Evolutionary conservation across 805 yeast genomes (phyloP).

Genomic region (Metschnikowia lachancei): DNA sequence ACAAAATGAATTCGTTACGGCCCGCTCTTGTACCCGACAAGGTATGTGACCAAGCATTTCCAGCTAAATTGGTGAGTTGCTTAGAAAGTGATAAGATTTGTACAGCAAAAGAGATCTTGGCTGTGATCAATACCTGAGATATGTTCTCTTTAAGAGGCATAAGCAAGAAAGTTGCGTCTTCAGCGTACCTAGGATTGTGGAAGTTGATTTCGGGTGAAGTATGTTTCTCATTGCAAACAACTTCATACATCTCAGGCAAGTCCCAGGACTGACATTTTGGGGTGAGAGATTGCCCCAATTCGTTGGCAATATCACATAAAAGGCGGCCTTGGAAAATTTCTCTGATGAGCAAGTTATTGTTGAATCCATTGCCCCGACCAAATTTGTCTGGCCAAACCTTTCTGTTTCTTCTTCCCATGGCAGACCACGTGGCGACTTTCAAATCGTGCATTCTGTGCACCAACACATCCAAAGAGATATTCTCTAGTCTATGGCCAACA

Average conservation of each 20-base stretch:
- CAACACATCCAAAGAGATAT: constrained; percentile 72
- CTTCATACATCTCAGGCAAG: constrained; percentile 82
- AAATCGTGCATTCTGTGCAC: constrained; percentile 77
- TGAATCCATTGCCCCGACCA: constrained; percentile 50
- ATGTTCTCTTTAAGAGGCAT: constrained; percentile 71
- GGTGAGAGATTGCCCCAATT: constrained; percentile 90
- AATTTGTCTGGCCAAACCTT: constrained; percentile 75
- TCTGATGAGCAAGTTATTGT: constrained; percentile 54
- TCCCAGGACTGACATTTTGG: constrained; percentile 94
- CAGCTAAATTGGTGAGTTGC: constrained; percentile 89
- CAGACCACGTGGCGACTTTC: constrained; percentile 71
- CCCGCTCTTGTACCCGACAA: constrained; percentile 94
- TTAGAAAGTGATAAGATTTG: constrained; percentile 88
- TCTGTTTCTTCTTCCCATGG: constrained; percentile 78
- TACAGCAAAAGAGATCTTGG: constrained; percentile 73
- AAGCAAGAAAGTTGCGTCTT: constrained; percentile 63
- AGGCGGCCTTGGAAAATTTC: constrained; percentile 83
- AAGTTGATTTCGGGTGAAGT: constrained; percentile 70
- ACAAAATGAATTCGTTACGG: constrained; percentile 85
- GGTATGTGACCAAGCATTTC: constrained; percentile 96
- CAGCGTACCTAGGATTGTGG: constrained; percentile 60
- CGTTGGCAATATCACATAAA: constrained; percentile 89
- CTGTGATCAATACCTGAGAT: constrained; percentile 63
- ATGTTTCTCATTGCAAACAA: constrained; percentile 66
- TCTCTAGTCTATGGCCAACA: constrained; percentile 83